Percentiles rank a stretch among this genome's conserved stretches.
Evolutionary conservation across 192 early-diverging fungal genomes (phyloP).

Genomic region (Coemansia erecta): DNA sequence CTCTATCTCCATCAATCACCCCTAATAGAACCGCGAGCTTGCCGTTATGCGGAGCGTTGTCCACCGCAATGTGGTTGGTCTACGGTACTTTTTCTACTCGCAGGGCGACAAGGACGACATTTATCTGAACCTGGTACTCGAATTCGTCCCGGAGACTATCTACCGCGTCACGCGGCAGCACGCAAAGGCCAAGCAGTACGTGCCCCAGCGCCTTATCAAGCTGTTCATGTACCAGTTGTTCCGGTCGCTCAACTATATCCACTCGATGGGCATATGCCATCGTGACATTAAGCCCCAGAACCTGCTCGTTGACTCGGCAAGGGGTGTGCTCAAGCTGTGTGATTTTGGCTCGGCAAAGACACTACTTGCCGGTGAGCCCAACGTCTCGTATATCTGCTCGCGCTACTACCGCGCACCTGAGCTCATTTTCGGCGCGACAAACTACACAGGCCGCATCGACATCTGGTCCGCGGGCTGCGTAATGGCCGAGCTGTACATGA

Average conservation of each 20-base stretch:
- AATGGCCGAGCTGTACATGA: constrained; percentile 93
- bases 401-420: constrained; percentile 97
- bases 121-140: constrained; percentile 92
- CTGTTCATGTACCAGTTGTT: constrained; percentile 99
- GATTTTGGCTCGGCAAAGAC: constrained; percentile 99
- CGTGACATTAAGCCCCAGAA: constrained; percentile 99
- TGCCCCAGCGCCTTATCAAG: constrained; percentile 95
- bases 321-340: constrained; percentile 94
- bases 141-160: constrained; percentile 96
- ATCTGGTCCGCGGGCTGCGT: constrained; percentile 97
- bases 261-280: constrained; percentile 96
- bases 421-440: constrained; percentile 93
- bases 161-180: constrained; percentile 90
- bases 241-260: constrained; percentile 94
- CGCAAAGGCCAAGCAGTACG: constrained; percentile 86
- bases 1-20: too few species aligned
- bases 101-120: constrained; percentile 93
- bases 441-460: constrained; percentile 87
- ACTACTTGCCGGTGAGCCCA: constrained; percentile 90
- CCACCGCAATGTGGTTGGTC: constrained; percentile 90
- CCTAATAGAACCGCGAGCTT: constrained; percentile 51
- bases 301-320: constrained; percentile 83
- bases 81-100: constrained; percentile 93
- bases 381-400: constrained; percentile 98
- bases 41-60: constrained; percentile 79